Conservation (phyloP, 2,329 filamentous ascomycete genomes). For the Talaromyces albobiverticillius region DNA sequence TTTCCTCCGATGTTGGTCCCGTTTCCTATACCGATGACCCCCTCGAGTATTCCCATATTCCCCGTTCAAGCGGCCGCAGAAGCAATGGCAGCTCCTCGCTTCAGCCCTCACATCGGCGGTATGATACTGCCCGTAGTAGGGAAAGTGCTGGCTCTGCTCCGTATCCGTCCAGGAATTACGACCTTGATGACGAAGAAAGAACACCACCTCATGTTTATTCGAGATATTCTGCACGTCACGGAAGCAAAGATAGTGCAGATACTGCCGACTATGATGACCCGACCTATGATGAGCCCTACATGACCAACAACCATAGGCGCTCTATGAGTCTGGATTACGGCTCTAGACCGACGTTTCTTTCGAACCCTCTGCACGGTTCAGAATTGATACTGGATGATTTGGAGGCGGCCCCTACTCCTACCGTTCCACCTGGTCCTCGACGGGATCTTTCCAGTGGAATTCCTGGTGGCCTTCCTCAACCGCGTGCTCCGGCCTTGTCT, state of each 20-base stretch:
- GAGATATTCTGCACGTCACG: slow-evolving; percentile 54
- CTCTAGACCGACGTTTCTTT: slow-evolving; percentile 31
- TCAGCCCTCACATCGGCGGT: slow-evolving; percentile 56
- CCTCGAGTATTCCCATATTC: slow-evolving; percentile 40
- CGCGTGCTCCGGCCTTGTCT: slow-evolving; percentile 32
- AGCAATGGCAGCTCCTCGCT: slow-evolving; percentile 81
- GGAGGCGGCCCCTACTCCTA: slow-evolving; percentile 83
- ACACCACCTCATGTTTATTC: slow-evolving; percentile 1
- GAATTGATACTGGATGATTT: slow-evolving; percentile 49
- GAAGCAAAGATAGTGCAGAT: slow-evolving; percentile 71
- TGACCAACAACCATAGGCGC: slow-evolving; percentile 28
- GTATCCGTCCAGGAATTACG: slow-evolving; percentile 22
- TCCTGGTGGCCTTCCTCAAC: slow-evolving; percentile 23
- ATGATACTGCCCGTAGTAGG: slow-evolving; percentile 59
- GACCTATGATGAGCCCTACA: slow-evolving; percentile 9
- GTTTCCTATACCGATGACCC: slow-evolving; percentile 30
- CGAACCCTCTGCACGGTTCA: slow-evolving; percentile 21
- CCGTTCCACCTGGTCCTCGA: slow-evolving; percentile 75
- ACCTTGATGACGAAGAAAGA: slow-evolving; percentile 25
- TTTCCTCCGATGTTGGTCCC: slow-evolving; percentile 56
- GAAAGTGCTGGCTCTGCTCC: slow-evolving; percentile 25
- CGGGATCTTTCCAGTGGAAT: slow-evolving; percentile 41
- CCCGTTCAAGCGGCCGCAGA: slow-evolving; percentile 54
- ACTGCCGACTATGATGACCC: slow-evolving; percentile 61
- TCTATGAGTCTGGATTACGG: slow-evolving; percentile 47